Evolutionary conservation across 768 basidiomycete species (phyloP).

Genomic region (Melanogaster broomeanus): DNA sequence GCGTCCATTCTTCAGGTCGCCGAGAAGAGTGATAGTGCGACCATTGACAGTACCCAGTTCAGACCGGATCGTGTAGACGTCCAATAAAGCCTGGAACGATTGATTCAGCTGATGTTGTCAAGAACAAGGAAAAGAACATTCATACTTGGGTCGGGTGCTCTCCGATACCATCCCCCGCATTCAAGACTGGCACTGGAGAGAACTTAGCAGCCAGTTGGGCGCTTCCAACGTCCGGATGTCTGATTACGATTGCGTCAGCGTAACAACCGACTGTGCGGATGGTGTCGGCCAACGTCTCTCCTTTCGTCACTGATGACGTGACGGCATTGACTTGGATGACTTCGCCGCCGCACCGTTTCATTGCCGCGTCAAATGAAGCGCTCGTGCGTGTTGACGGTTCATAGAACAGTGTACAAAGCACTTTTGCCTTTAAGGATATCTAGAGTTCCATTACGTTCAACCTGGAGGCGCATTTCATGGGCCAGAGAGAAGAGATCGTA

Average conservation of each 20-base stretch:
- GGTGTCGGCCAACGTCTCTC: conserved; percentile 91
- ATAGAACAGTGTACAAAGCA: conserved; percentile 92
- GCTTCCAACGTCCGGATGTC: conserved; percentile 93
- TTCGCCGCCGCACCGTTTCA: conserved; percentile 97
- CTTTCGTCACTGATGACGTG: conserved; percentile 87
- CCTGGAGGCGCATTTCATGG: conserved; percentile 94
- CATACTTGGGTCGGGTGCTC: conserved; percentile 94
- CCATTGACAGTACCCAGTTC: conserved; percentile 98
- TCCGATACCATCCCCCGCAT: conserved; percentile 95
- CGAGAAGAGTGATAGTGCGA: conserved; percentile 87
- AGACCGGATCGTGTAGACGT: conserved; percentile 94
- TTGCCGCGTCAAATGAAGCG: conserved; percentile 95
- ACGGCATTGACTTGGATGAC: conserved; percentile 85
- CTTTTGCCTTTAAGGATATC: conserved; percentile 90
- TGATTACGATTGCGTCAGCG: conserved; percentile 90
- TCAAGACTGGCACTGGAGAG: conserved; percentile 93
- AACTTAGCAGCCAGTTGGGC: conserved; percentile 96
- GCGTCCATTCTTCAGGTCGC: conserved; percentile 96
- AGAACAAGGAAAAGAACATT: conserved; percentile 3
- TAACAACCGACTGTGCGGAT: conserved; percentile 94
- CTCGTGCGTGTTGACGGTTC: conserved; percentile 97
- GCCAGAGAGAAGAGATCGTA: conserved; percentile 94
- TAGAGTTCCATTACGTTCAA: conserved; percentile 85
- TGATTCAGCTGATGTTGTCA: conserved; percentile 4
- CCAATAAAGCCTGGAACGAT: conserved; percentile 65